phyloP scores from a whole-genome alignment of 2,329 filamentous ascomycete species.

The Fragosphaeria purpurea region DNA sequence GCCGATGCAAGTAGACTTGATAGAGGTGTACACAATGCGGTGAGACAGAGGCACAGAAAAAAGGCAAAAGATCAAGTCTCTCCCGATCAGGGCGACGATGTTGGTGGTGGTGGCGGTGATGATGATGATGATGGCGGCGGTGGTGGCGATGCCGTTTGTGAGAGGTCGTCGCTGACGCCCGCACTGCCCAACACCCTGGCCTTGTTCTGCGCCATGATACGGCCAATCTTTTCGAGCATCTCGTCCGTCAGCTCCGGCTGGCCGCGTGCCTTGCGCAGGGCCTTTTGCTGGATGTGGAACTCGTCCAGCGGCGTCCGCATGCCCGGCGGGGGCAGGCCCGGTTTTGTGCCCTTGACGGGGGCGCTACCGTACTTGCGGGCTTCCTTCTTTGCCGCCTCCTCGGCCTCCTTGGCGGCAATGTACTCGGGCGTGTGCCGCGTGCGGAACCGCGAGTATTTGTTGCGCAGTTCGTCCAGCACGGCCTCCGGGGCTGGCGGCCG shows the following conservation, averaged over 20 bases:
- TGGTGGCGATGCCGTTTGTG: neutral
- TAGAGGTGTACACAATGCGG: too few species aligned
- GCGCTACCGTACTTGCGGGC: conserved; percentile 10
- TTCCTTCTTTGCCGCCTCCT: conserved; percentile 16
- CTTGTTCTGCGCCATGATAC: conserved; percentile 47
- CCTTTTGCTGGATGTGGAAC: conserved; percentile 45
- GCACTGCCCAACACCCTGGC: conserved; percentile 1
- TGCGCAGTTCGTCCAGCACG: conserved; percentile 79
- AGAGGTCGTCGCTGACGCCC: neutral
- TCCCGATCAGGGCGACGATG: too few species aligned
- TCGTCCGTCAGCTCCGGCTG: conserved; percentile 46
- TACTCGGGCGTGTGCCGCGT: conserved; percentile 71
- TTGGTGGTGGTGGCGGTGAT: neutral
- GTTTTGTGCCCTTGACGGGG: conserved; percentile 16
- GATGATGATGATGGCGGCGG: neutral
- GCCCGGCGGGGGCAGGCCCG: conserved; percentile 24
- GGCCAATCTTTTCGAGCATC: conserved; percentile 53
- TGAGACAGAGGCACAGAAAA: too few species aligned
- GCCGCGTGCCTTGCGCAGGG: conserved; percentile 39
- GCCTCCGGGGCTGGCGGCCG: conserved; percentile 64
- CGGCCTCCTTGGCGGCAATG: conserved; percentile 38
- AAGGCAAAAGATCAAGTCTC: too few species aligned
- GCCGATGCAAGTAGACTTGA: neutral
- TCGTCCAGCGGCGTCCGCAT: conserved; percentile 51
- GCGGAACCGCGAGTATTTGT: conserved; percentile 72